Conservation (phyloP, 192 early-diverging fungal species). For the Rhizophagus clarus region DNA sequence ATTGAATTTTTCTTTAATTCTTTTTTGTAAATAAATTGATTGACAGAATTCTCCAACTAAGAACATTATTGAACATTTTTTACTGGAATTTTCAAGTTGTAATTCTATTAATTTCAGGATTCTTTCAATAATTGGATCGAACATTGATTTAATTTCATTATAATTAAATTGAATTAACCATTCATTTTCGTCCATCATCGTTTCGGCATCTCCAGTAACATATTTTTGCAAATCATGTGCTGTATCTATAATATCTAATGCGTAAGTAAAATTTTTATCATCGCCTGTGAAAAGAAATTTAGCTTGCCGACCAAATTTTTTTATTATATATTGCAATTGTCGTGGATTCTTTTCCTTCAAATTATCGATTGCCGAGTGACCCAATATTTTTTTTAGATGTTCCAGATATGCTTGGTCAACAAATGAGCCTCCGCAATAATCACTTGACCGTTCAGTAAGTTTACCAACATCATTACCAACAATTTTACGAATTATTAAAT, state of each 20-base stretch:
- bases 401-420: slow-evolving; percentile 37
- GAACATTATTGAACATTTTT: slow-evolving; percentile 50
- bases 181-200: background rate
- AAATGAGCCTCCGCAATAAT: slow-evolving; percentile 52
- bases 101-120: slow-evolving; percentile 53
- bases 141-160: slow-evolving; percentile 32
- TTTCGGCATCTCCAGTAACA: background rate
- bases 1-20: no score
- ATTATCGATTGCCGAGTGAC: background rate
- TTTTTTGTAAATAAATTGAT: slow-evolving; percentile 33
- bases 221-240: background rate
- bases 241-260: background rate
- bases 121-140: slow-evolving; percentile 58
- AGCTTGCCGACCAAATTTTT: background rate
- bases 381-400: background rate
- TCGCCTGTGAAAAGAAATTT: slow-evolving; percentile 9
- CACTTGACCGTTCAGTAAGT: slow-evolving; percentile 48
- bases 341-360: background rate
- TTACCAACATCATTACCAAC: slow-evolving; percentile 36
- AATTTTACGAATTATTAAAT: slow-evolving; percentile 31
- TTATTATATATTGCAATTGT: slow-evolving; percentile 11
- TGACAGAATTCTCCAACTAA: slow-evolving; percentile 60
- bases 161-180: slow-evolving; percentile 16
- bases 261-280: background rate
- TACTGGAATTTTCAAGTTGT: slow-evolving; percentile 45